Base-by-base conservation (phyloP, 768 basidiomycete genomes). In the Mycena sanguinolenta region DNA sequence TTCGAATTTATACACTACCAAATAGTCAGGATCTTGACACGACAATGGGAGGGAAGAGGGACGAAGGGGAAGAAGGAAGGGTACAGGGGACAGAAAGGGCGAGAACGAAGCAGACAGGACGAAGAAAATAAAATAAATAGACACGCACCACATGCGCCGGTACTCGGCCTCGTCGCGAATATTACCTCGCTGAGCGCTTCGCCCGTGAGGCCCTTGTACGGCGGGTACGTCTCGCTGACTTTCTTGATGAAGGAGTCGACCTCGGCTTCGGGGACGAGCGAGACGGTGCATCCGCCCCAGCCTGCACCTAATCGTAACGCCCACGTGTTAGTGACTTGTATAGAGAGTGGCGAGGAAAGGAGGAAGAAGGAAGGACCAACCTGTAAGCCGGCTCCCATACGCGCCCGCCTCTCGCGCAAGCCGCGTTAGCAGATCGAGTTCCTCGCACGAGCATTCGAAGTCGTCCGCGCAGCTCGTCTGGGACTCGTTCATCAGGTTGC, bases 241-340 rank as follows among this genome's bases (percentile, higher is more conserved):
- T 84, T 84, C 70, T 81, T 76, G 53, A 95, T 91, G 78, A 97
- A 96, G 10, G 75, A 69, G 0, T 87, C 84, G 3, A 93, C 92
- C 52, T 87, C 75, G 23, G 82, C 79, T 75, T 92, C 91, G 9
- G 88, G 85, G 19, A 96, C 91, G 23, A 96, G 86, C 9, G 93
- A 95, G 25, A 96, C 92, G 0, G 92, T 93, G 75, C 95, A 96
- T 7, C 95, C 95, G 42, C 96, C 96, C 95, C 95, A 97, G 4
- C 95, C 95, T 0, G 95, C 95, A 32, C 94, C 93, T 93, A 69
- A 17, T 21, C 38, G 57, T 32, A 54, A 13, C 39, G 6, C 14
- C 39, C 14, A 6, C 19, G n/a, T 46, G n/a, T 46, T 14, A 39
- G n/a, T 12, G 19, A 46, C n/a, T n/a, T n/a, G n/a, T 6, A 46